Evolutionary conservation across 2,329 filamentous ascomycete genomes (phyloP).

Genomic region (Hymenotorrendiella dingleyae): DNA sequence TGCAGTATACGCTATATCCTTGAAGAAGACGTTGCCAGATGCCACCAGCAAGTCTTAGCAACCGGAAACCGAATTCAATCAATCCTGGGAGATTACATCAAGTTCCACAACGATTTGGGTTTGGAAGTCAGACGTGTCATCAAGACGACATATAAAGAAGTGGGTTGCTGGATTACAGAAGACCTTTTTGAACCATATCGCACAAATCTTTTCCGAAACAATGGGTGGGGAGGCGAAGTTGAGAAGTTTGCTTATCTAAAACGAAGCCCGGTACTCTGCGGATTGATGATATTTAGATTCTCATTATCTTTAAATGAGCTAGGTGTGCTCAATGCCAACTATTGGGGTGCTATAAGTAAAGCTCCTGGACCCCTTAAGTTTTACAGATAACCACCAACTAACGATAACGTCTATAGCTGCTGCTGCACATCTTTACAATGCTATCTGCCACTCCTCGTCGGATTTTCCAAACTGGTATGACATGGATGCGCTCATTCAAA

Average conservation of each 20-base stretch:
- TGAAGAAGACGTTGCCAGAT: slow-evolving; percentile 15
- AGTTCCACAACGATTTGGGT: slow-evolving; percentile 8
- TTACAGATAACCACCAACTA: neutral
- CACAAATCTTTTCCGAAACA: neutral
- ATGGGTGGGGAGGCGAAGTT: neutral
- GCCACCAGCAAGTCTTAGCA: slow-evolving; percentile 10
- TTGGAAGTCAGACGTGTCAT: neutral
- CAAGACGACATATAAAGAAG: slow-evolving; percentile 6
- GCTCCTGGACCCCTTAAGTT: neutral
- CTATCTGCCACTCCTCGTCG: slow-evolving; percentile 9
- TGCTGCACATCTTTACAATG: slow-evolving; percentile 15
- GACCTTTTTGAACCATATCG: slow-evolving; percentile 8
- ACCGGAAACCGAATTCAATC: slow-evolving; percentile 7
- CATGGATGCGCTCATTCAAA: slow-evolving; percentile 15
- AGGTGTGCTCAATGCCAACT: slow-evolving; percentile 4
- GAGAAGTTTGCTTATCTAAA: slow-evolving; percentile 8
- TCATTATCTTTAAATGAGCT: slow-evolving; percentile 14
- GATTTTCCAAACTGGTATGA: slow-evolving; percentile 11
- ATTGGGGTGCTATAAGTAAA: slow-evolving; percentile 8
- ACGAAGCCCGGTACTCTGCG: slow-evolving; percentile 14
- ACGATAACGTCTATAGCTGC: slow-evolving; percentile 1
- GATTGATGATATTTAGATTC: slow-evolving; percentile 12
- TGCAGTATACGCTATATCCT: slow-evolving; percentile 30
- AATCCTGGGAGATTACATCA: slow-evolving; percentile 4
- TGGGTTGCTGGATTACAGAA: slow-evolving; percentile 12